Evolutionary conservation across 2,329 filamentous ascomycete genomes (phyloP).

Genomic region (Rachicladosporium sp.): DNA sequence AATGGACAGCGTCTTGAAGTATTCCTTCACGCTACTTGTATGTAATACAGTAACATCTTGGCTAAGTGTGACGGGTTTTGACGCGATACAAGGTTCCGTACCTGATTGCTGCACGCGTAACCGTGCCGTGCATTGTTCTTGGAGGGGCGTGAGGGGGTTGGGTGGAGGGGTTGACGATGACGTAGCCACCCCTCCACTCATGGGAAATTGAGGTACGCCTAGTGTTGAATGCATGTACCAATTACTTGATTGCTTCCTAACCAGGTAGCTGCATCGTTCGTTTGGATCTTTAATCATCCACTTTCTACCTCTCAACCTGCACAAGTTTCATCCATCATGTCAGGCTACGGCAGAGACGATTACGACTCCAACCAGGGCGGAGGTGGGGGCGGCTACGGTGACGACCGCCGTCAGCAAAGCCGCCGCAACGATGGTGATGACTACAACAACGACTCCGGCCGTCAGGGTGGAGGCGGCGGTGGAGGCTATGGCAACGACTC

Average conservation of each 20-base stretch:
- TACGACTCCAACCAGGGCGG: background rate
- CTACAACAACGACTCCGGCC: constrained; percentile 5
- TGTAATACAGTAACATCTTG: too few relatives aligned
- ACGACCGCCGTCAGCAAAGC: constrained; percentile 7
- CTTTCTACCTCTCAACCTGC: too few relatives aligned
- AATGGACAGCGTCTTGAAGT: too few relatives aligned
- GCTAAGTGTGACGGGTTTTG: too few relatives aligned
- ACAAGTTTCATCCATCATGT: constrained; percentile 1
- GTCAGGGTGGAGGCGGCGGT: constrained; percentile 6
- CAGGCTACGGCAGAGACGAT: constrained; percentile 3
- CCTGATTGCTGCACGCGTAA: background rate
- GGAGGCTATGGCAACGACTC: constrained; percentile 4
- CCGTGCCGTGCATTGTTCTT: background rate
- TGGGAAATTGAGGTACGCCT: background rate
- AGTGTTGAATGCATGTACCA: background rate
- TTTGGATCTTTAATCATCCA: too few relatives aligned
- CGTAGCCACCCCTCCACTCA: background rate
- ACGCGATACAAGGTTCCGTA: too few relatives aligned
- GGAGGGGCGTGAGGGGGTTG: background rate
- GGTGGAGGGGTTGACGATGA: background rate
- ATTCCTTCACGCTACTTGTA: too few relatives aligned
- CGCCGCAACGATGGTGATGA: constrained; percentile 7
- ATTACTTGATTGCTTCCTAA: background rate
- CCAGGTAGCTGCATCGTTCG: too few relatives aligned
- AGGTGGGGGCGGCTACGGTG: constrained; percentile 3